A percentile compares a stretch with the other conserved stretches of the same genome.
Evolutionary conservation across 2,329 filamentous ascomycete genomes (phyloP).

Genomic region (Aspergillus brasiliensis): DNA sequence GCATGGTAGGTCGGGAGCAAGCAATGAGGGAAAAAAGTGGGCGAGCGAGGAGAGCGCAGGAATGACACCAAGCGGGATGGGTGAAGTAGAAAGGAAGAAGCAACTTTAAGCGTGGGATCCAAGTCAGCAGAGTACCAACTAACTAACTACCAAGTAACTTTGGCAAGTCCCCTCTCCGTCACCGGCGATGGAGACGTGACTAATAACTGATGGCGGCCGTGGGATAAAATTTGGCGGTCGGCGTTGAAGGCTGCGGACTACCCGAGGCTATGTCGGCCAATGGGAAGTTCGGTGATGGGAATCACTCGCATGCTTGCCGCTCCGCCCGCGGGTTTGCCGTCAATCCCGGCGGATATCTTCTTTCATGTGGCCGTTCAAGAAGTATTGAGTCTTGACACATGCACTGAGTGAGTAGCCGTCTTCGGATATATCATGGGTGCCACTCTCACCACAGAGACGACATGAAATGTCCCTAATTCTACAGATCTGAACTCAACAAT

Average conservation of each 20-base stretch:
- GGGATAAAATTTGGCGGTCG: constrained; percentile 11
- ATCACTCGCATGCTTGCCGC: constrained; percentile 15
- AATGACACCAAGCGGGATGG: neutral
- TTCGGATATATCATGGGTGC: neutral
- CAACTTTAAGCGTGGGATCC: neutral
- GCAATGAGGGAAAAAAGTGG: neutral
- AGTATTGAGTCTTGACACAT: too few species aligned
- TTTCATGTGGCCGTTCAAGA: too few species aligned
- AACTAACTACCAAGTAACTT: too few species aligned
- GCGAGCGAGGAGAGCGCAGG: neutral
- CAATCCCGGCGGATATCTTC: neutral
- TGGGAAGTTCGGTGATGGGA: constrained; percentile 28
- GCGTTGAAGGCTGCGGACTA: constrained; percentile 11
- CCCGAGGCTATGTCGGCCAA: constrained; percentile 33
- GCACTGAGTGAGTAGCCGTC: neutral
- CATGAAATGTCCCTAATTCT: too few species aligned
- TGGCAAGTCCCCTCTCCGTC: constrained; percentile 7
- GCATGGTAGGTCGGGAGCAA: constrained; percentile 17
- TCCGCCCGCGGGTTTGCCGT: constrained; percentile 15
- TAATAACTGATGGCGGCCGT: constrained; percentile 8
- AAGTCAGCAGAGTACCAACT: neutral
- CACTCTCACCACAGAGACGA: neutral
- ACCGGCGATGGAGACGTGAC: constrained; percentile 13
- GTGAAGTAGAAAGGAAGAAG: neutral
- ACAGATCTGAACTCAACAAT: too few species aligned